Evolutionary conservation across 345 rosid species (phyloP), one percentile per base, ranked within the genome.

Genomic region (Brassica carinata): DNA sequence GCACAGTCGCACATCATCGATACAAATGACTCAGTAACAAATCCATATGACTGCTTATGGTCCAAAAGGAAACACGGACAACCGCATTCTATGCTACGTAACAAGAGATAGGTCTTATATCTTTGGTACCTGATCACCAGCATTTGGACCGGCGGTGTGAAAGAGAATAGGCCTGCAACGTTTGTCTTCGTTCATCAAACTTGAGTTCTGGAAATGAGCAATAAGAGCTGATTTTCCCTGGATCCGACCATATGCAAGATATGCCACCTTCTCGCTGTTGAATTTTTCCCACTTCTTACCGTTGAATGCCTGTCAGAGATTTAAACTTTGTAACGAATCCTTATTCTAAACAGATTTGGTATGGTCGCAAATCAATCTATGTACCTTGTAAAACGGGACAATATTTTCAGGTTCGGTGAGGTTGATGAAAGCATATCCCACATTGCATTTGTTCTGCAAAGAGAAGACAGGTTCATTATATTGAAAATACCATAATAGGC

Each of bases 271-370:
- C 81, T 92, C 97, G 75, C 97, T 92, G 84, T 92, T 92, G 86
- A 92, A 92, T 81, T 92, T 92, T 79, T 92, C 97, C 97, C 97
- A 92, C 77, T 92, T 92, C 85, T 92, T 92, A 67, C 97, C 97
- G 84, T 89, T 88, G 76, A 92, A 92, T 76, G 90, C 94, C 97
- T 92, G 87, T 76, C 77, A 74, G 74, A 10, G 34, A 30, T 69
- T 38, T 34, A 64, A 69, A 79, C 61, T 43, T 33, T 58, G 73
- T 66, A 67, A 51, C 62, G 17, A 75, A 29, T 55, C 30, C 33
- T 33, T 27, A 13, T 55, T 43, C 5, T 10, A 10, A 61, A 61
- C 33, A 23, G 6, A 10, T 61, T 26, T 26, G 65, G 33, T 61
- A 61, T 29, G 26, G 40, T 61, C 33, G 65, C 15, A 26, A 23